Percentiles rank a stretch among this genome's conserved stretches.
Evolutionary conservation across 192 early-diverging fungal genomes (phyloP).

Genomic region (Phlyctochytrium bullatum): DNA sequence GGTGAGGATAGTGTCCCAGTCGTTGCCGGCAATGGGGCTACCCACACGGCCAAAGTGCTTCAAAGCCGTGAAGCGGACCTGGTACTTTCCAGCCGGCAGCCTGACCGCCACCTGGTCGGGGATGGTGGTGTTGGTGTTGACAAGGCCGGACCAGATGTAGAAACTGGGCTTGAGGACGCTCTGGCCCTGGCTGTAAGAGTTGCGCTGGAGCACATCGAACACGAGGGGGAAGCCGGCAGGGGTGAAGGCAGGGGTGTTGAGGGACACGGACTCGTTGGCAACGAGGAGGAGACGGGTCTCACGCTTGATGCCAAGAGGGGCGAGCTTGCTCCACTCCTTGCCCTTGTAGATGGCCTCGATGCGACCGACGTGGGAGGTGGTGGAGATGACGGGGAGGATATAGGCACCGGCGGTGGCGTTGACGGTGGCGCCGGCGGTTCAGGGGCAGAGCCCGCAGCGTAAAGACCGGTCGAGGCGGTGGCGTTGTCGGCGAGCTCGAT

Average conservation of each 20-base stretch:
- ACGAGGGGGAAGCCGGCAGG: neutral
- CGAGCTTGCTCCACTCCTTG: neutral
- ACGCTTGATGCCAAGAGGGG: neutral
- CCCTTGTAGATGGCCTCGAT: slow-evolving; percentile 3
- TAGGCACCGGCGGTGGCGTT: neutral
- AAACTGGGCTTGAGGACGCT: neutral
- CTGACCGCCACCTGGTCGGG: neutral
- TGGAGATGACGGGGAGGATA: neutral
- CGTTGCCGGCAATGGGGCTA: neutral
- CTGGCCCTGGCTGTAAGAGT: neutral
- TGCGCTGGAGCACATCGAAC: neutral
- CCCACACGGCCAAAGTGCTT: slow-evolving; percentile 21
- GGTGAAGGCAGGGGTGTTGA: neutral
- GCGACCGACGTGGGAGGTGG: neutral
- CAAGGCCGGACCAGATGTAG: slow-evolving; percentile 5
- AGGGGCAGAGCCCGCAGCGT: neutral
- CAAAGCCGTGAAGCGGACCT: slow-evolving; percentile 26
- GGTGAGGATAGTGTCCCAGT: slow-evolving; percentile 2
- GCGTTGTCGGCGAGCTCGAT: neutral
- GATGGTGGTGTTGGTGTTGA: neutral
- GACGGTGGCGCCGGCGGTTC: neutral
- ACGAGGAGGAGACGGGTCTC: neutral
- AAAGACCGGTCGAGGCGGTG: neutral
- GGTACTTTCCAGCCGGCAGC: slow-evolving; percentile 29
- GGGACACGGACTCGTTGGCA: neutral